Conservation (phyloP, 169 alveolate genomes). For the Plasmodium inui region DNA sequence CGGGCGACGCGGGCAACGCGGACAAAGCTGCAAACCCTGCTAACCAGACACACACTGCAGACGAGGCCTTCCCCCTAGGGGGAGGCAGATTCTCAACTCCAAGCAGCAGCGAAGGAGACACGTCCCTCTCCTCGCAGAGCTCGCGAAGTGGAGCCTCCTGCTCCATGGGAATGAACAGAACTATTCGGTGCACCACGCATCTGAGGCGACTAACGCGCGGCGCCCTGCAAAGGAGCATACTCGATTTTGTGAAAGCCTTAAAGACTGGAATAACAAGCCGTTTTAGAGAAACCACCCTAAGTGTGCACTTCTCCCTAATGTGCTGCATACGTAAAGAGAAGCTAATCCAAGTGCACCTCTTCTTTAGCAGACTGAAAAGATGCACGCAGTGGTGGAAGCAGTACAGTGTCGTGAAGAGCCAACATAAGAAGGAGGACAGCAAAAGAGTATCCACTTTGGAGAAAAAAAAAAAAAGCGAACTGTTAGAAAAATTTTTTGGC, state of each 20-base stretch:
- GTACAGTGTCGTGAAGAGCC: slow-evolving; percentile 3
- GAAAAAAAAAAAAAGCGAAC: background rate
- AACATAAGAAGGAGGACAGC: background rate
- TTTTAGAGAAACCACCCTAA: background rate
- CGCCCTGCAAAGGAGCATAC: background rate
- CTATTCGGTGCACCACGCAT: background rate
- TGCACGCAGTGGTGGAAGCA: slow-evolving; percentile 6
- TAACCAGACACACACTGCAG: background rate
- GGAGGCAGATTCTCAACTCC: background rate
- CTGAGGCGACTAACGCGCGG: background rate
- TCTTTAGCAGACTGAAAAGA: slow-evolving; percentile 38
- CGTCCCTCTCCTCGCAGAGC: background rate
- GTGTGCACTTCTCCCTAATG: slow-evolving; percentile 6
- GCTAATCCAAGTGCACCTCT: slow-evolving; percentile 21
- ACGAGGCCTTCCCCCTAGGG: background rate
- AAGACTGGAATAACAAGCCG: background rate
- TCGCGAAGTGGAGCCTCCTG: background rate
- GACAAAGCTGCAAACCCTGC: background rate
- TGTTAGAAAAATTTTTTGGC: slow-evolving; percentile 32
- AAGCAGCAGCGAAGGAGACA: background rate
- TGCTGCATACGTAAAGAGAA: background rate
- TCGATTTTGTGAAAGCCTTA: background rate
- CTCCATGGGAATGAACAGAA: background rate
- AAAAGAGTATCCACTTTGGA: background rate
- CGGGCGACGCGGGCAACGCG: background rate